phyloP scores from a whole-genome alignment of 2,329 filamentous ascomycete genomes.

The Phyllachora maydis region DNA sequence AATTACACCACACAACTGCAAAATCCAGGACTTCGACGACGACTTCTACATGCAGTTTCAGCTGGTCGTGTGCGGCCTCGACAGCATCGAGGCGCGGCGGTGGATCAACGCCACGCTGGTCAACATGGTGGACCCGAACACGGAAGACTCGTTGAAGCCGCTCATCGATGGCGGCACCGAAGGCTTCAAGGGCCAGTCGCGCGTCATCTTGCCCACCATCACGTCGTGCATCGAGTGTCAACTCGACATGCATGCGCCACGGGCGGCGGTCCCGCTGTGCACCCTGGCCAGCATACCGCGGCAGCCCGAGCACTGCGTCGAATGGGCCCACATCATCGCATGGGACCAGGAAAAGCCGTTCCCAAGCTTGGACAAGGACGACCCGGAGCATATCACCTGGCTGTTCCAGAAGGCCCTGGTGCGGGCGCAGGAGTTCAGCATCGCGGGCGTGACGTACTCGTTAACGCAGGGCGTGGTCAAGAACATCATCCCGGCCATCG shows the following conservation, averaged over 20 bases:
- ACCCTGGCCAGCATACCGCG: constrained; percentile 91
- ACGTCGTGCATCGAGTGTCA: constrained; percentile 97
- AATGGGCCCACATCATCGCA: constrained; percentile 96
- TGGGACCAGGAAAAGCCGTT: constrained; percentile 81
- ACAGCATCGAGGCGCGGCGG: constrained; percentile 90
- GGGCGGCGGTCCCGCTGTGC: constrained; percentile 88
- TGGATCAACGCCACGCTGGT: constrained; percentile 97
- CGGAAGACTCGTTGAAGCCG: constrained; percentile 75
- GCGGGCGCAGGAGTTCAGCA: constrained; percentile 75
- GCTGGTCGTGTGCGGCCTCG: constrained; percentile 79
- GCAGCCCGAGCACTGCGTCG: constrained; percentile 93
- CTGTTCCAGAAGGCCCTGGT: constrained; percentile 67
- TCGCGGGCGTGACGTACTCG: constrained; percentile 80
- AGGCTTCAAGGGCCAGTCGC: constrained; percentile 90
- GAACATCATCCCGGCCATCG: constrained; percentile 97
- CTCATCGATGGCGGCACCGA: constrained; percentile 94
- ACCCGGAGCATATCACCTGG: constrained; percentile 96
- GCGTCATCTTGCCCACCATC: constrained; percentile 79
- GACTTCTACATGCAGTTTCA: constrained; percentile 96
- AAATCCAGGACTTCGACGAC: constrained; percentile 92
- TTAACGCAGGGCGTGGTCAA: constrained; percentile 96
- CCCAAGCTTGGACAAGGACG: constrained; percentile 77
- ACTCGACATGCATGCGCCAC: constrained; percentile 94
- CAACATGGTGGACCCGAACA: constrained; percentile 67
- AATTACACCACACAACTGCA: constrained; percentile 85